phyloP scores from a whole-genome alignment of 169 alveolate species.

The Amoebophrya sp. region DNA sequence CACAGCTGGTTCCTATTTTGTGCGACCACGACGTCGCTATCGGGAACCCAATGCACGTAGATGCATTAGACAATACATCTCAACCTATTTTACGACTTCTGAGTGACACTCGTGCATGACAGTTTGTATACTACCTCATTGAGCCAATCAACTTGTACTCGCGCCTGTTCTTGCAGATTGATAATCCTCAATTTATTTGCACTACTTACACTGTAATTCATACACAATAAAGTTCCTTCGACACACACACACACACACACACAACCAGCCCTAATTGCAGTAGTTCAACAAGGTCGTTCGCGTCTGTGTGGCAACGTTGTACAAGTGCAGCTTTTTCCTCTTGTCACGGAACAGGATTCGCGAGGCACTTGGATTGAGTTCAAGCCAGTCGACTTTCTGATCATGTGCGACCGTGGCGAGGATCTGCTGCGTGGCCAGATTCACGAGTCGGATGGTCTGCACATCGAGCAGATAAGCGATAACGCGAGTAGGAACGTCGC shows the following conservation, averaged over 20 bases:
- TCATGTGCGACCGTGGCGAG: constrained; percentile 79
- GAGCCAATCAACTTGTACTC: too few species aligned
- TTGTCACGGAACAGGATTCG: constrained; percentile 81
- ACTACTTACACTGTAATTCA: too few species aligned
- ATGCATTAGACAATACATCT: too few species aligned
- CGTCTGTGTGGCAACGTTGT: constrained; percentile 67
- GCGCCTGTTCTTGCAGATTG: too few species aligned
- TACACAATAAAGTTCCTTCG: too few species aligned
- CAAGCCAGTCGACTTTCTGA: constrained; percentile 76
- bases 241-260: too few species aligned
- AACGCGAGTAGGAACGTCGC: constrained; percentile 54
- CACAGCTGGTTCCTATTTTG: constrained; percentile 68
- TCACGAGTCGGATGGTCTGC: constrained; percentile 75
- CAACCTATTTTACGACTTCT: too few species aligned
- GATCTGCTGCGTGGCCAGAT: constrained; percentile 65
- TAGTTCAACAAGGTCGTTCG: constrained; percentile 68
- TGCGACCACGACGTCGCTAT: constrained; percentile 87
- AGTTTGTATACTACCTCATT: too few species aligned
- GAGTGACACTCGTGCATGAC: too few species aligned
- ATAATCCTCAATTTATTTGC: too few species aligned
- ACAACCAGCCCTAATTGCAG: too few species aligned
- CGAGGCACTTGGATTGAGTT: constrained; percentile 64
- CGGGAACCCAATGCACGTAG: constrained; percentile 88
- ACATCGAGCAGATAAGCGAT: constrained; percentile 82
- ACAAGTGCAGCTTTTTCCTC: constrained; percentile 75